Conservation (phyloP, 108 stramenopile species). For the Skeletonema potamos region DNA sequence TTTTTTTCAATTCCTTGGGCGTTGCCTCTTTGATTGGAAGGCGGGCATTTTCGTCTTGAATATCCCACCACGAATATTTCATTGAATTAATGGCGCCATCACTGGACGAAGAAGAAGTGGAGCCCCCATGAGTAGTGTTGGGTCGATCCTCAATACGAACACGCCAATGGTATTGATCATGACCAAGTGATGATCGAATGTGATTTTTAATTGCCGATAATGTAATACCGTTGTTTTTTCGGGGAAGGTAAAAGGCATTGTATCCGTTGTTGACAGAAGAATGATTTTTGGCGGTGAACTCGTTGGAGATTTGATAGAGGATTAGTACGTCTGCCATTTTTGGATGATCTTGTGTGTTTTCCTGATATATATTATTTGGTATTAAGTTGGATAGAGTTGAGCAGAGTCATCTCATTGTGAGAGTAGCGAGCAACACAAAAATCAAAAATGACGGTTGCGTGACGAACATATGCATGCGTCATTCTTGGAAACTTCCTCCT, state of each 20-base stretch:
- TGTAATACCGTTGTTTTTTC: slow-evolving; percentile 52
- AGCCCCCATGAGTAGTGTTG: slow-evolving; percentile 21
- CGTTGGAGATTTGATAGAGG: slow-evolving; percentile 59
- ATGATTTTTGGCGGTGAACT: slow-evolving; percentile 1
- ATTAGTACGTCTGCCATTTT: slow-evolving; percentile 47
- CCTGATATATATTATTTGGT: too few species aligned
- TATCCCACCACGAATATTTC: slow-evolving; percentile 85
- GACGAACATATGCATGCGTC: too few species aligned
- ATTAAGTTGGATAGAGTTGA: too few species aligned
- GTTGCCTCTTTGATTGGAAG: slow-evolving; percentile 76
- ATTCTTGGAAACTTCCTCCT: too few species aligned
- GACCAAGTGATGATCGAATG: slow-evolving; percentile 53
- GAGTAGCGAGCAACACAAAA: too few species aligned
- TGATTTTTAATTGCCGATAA: slow-evolving; percentile 67
- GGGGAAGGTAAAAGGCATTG: slow-evolving; percentile 79
- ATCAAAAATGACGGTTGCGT: too few species aligned
- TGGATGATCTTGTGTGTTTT: too few species aligned
- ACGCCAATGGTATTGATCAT: slow-evolving; percentile 82
- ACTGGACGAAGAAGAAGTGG: slow-evolving; percentile 3
- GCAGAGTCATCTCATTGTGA: too few species aligned
- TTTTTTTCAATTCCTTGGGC: slow-evolving; percentile 53
- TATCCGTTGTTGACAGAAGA: neutral
- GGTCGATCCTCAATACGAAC: slow-evolving; percentile 83
- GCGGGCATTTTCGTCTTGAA: slow-evolving; percentile 85
- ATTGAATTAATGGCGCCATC: slow-evolving; percentile 2